phyloP scores from a whole-genome alignment of 805 yeast genomes.

The Candida golubevii region DNA sequence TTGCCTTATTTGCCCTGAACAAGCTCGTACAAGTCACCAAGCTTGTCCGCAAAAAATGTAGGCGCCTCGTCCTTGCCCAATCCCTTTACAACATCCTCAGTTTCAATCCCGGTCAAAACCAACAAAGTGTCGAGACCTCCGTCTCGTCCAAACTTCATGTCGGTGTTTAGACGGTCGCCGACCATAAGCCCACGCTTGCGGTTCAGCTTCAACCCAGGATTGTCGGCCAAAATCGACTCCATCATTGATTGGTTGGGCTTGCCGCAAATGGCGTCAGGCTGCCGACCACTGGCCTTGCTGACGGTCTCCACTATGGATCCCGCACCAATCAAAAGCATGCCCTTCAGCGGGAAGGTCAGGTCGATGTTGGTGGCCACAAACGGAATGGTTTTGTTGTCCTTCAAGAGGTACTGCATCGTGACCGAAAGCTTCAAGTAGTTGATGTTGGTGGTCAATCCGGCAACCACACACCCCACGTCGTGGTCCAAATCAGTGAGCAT shows the following conservation, averaged over 20 bases:
- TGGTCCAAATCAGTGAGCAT: conserved; percentile 60
- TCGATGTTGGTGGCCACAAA: conserved; percentile 94
- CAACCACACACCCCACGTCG: conserved; percentile 80
- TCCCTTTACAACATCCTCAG: conserved; percentile 54
- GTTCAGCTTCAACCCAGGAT: conserved; percentile 43
- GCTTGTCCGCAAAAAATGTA: conserved; percentile 59
- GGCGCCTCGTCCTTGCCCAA: conserved; percentile 47
- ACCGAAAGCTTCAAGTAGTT: conserved; percentile 80
- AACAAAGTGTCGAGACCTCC: conserved; percentile 85
- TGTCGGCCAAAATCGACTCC: conserved; percentile 75
- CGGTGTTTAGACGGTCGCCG: conserved; percentile 94
- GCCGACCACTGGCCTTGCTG: conserved; percentile 69
- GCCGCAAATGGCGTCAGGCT: conserved; percentile 82
- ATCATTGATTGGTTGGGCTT: conserved; percentile 89
- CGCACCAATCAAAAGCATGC: conserved; percentile 87
- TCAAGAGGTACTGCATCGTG: conserved; percentile 74
- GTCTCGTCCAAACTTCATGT: conserved; percentile 83
- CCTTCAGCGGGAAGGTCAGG: conserved; percentile 89
- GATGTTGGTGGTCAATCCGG: conserved; percentile 73
- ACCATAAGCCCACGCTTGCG: conserved; percentile 75
- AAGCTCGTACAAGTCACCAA: conserved; percentile 74
- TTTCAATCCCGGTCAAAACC: conserved; percentile 90
- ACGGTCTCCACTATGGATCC: conserved; percentile 84
- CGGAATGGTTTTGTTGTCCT: conserved; percentile 50
- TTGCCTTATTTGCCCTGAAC: neutral